These are phyloP conservation scores for Boletellus ananas DNA, from an alignment of 768 basidiomycete species.

Conservation along the genomic window DNA sequence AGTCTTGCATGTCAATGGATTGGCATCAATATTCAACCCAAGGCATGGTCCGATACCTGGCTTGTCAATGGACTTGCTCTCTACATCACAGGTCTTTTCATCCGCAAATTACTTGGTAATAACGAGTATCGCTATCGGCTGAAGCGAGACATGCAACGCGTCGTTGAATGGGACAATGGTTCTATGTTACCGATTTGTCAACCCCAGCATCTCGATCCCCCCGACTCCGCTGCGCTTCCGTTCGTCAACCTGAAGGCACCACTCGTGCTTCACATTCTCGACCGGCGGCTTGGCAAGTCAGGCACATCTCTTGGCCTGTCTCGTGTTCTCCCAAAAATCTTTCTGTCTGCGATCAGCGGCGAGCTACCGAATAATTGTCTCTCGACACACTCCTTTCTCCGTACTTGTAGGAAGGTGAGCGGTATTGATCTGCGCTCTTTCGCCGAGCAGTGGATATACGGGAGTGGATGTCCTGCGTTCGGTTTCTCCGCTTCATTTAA, in stretches of 20 bases:
- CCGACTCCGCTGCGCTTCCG: conserved; percentile 70
- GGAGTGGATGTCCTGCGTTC: conserved; percentile 92
- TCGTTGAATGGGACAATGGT: conserved; percentile 83
- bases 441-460: conserved; percentile 99
- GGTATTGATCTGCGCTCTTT: conserved; percentile 87
- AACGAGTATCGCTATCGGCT: conserved; percentile 96
- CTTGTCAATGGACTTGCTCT: conserved; percentile 91
- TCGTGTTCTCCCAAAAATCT: conserved; percentile 92
- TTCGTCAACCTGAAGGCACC: conserved; percentile 96
- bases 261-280: conserved; percentile 93
- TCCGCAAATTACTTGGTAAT: conserved; percentile 84
- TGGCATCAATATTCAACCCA: conserved; percentile 93
- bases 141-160: conserved; percentile 95
- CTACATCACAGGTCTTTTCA: conserved; percentile 85
- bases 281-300: conserved; percentile 88
- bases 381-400: conserved; percentile 85
- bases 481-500: conserved; percentile 90
- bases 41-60: conserved; percentile 93
- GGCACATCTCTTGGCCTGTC: conserved; percentile 93
- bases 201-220: conserved; percentile 80
- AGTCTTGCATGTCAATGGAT: conserved; percentile 95
- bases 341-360: conserved; percentile 89
- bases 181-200: conserved; percentile 91
- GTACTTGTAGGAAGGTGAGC: conserved; percentile 90
- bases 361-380: conserved; percentile 83